Conservation (phyloP, 2,329 filamentous ascomycete species). For the Torrubiella hemipterigena region DNA sequence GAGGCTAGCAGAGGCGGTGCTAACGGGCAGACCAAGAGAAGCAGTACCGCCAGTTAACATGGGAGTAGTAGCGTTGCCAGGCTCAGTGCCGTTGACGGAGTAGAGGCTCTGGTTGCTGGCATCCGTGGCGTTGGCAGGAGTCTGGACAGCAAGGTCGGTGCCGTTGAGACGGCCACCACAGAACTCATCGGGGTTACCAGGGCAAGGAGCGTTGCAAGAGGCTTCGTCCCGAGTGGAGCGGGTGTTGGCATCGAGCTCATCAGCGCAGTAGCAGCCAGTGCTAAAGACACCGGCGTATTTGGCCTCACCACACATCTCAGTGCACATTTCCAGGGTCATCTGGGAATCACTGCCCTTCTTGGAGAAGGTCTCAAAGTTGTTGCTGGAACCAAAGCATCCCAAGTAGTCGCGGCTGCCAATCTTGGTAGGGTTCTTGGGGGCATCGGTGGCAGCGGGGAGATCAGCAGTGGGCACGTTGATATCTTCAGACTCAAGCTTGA, state of each 20-base stretch:
- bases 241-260: conserved; percentile 25
- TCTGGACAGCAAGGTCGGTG: neutral
- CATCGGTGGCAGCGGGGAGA: conserved; percentile 3
- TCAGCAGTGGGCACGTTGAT: conserved; percentile 4
- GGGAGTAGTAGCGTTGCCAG: conserved; percentile 1
- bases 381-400: conserved; percentile 29
- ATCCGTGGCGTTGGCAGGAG: neutral
- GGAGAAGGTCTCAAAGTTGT: conserved; percentile 22
- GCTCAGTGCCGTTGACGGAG: neutral
- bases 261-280: conserved; percentile 33
- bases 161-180: conserved; percentile 26
- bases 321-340: conserved; percentile 29
- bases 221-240: conserved; percentile 17
- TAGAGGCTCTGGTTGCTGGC: neutral
- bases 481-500: neutral
- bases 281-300: conserved; percentile 27
- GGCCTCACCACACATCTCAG: conserved; percentile 20
- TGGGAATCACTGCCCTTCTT: conserved; percentile 13
- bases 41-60: neutral
- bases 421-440: conserved; percentile 17
- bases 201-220: conserved; percentile 26
- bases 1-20: neutral
- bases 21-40: neutral
- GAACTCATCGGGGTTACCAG: conserved; percentile 24
- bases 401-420: conserved; percentile 21